Evolutionary conservation across 805 yeast species (phyloP), one percentile per base, ranked within the genome.

Genomic region (Nakazawaea ernobii): DNA sequence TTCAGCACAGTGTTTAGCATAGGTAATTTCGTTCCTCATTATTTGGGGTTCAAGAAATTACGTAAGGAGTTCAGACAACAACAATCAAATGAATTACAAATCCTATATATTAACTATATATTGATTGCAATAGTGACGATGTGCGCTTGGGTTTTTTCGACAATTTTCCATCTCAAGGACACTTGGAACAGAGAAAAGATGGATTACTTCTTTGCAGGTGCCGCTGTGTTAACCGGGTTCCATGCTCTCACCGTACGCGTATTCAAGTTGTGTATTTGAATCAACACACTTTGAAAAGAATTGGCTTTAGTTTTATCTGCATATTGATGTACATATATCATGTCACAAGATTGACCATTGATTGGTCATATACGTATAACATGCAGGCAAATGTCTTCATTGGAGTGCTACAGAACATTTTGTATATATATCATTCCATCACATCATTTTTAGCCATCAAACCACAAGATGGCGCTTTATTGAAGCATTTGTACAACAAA

Each of bases 201-300:
- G 33, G 99, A 92, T 65, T 92, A 92, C 65, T 92, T 85, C 61
- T 85, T 90, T 59, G 99, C 99, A 0, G 97, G 96, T 1, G 79
- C 84, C 49, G 86, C 96, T 0, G 96, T 92, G 1, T 65, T 90
- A 36, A 70, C 80, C 20, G 96, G 95, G 1, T 80, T 90, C 54
- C 86, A 84, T 62, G 81, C 82, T 2, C 75, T 91, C 2, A 62
- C 73, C 1, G 71, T 77, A 1, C 70, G 98, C 35, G 72, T 79
- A 14, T 75, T 81, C 58, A 68, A 81, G 41, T 66, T 89, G 8
- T 87, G n/a, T n/a, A 85, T 59, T 53, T 58, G 14, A 55, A 65
- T 1, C 55, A 59, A 13, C 57, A 62, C 20, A 45, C 56, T 2
- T 8, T 35, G 5, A 52, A 52, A 28, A 61, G 82, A 15, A 45